Evolutionary conservation across 1,139 yeast genomes (phyloP), one percentile per base, ranked within the genome.

Genomic region (Hansenula sp.): DNA sequence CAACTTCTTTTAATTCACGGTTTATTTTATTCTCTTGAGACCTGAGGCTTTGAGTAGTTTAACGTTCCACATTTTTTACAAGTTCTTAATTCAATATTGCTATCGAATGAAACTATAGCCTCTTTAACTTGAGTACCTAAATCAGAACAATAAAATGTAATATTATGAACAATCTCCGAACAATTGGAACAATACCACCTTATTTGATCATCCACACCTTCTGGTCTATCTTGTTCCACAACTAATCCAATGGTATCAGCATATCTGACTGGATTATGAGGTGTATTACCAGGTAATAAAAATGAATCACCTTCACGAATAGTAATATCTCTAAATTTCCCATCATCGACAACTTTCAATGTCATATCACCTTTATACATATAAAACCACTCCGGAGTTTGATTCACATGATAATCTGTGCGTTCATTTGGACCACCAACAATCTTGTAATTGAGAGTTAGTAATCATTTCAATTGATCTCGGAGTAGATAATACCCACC

Each of bases 351-450:
- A 2, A 90, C 95, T 52, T 78, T 80, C 47, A 90, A 70, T 25
- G 86, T 75, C 95, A 90, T 89, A 27, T 72, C 68, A 2, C 97
- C 97, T 61, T 87, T 86, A 59, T 83, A 75, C 69, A 84, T 94
- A 61, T 84, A 82, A 61, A 90, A 90, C 75, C 89, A 90, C 56
- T 89, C 97, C 0, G 97, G 97, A 0, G 97, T 90, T 54, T 87
- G 95, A 57, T 90, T 90, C 40, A 90, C 77, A 58, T 90, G 97
- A 61, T 87, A 90, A 59, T 90, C 97, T 0, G 96, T 88, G 45
- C 97, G 72, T 55, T 82, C 95, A 60, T 90, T 90, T 2, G 97
- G 97, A 0, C 97, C 97, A 8, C 97, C 97, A 3, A 90, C 95
- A 38, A 79, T 71, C 66, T 62, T n/a, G n/a, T n/a, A n/a, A n/a